Percentiles rank a stretch among this genome's conserved stretches.
Conservation (phyloP, 1,284 basidiomycete genomes). For the Melampsora americana region DNA sequence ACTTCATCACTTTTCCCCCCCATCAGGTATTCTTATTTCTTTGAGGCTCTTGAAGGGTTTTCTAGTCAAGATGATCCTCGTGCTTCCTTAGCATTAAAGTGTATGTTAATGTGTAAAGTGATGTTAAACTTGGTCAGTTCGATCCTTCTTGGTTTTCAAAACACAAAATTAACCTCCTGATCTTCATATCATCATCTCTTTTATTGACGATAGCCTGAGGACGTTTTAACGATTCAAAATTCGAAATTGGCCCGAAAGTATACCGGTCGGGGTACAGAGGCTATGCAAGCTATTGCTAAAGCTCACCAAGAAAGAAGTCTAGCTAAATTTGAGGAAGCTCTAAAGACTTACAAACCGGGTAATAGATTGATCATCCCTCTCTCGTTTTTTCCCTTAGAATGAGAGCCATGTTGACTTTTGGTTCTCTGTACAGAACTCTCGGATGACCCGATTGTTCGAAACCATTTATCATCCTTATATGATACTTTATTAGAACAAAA, state of each 20-base stretch:
- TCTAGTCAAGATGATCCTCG: constrained; percentile 60
- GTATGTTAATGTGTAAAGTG: constrained; percentile 96
- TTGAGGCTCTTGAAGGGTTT: constrained; percentile 91
- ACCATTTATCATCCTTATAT: constrained; percentile 86
- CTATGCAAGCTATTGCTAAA: constrained; percentile 87
- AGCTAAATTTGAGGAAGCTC: constrained; percentile 79
- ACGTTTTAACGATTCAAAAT: constrained; percentile 77
- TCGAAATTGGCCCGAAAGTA: constrained; percentile 86
- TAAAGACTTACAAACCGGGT: constrained; percentile 85
- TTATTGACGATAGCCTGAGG: constrained; percentile 68
- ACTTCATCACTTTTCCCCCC: constrained; percentile 17
- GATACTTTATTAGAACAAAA: constrained; percentile 96
- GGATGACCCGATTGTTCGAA: constrained; percentile 86
- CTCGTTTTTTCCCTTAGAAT: no score
- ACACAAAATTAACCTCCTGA: neutral
- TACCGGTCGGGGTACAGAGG: constrained; percentile 74
- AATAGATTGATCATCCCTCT: constrained; percentile 50
- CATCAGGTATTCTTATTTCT: constrained; percentile 83
- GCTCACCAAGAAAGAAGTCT: constrained; percentile 89
- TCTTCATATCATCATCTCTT: neutral
- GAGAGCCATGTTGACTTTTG: constrained; percentile 25
- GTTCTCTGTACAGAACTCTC: constrained; percentile 68
- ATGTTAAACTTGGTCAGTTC: constrained; percentile 83
- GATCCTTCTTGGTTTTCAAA: no score
- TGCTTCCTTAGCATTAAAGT: constrained; percentile 84